Conservation (phyloP, 2,329 filamentous ascomycete species). For the Parafenestella ontariensis region DNA sequence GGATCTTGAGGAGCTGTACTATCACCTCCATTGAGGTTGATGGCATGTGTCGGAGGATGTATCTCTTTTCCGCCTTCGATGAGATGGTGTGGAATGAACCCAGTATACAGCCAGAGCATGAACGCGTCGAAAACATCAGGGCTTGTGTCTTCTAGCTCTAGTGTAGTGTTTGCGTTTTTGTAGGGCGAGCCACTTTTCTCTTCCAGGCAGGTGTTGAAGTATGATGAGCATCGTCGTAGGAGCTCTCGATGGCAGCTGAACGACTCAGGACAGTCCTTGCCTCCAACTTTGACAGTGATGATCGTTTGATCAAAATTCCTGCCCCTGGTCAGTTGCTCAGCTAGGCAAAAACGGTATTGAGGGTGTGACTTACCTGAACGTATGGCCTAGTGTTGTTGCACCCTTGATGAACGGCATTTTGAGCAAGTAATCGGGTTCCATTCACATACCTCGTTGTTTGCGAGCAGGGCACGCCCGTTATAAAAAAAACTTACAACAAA, state of each 20-base stretch:
- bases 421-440: constrained; percentile 44
- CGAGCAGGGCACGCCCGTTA: constrained; percentile 7
- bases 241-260: constrained; percentile 47
- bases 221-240: constrained; percentile 41
- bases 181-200: constrained; percentile 42
- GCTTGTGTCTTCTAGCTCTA: constrained; percentile 43
- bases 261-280: constrained; percentile 39
- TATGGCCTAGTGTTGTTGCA: constrained; percentile 44
- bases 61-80: constrained; percentile 46
- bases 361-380: constrained; percentile 34
- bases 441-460: constrained; percentile 21
- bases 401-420: constrained; percentile 48
- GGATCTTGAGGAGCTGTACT: constrained; percentile 17
- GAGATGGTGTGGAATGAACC: constrained; percentile 46
- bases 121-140: constrained; percentile 49
- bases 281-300: constrained; percentile 44
- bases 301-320: constrained; percentile 49
- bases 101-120: constrained; percentile 49
- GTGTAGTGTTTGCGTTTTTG: constrained; percentile 30
- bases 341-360: not conserved
- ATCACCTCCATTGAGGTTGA: constrained; percentile 28
- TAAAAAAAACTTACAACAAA: constrained; percentile 13
- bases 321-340: constrained; percentile 20
- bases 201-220: constrained; percentile 41
- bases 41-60: constrained; percentile 35